phyloP scores from a whole-genome alignment of 768 basidiomycete species.

The Lactifluus subvellereus region DNA sequence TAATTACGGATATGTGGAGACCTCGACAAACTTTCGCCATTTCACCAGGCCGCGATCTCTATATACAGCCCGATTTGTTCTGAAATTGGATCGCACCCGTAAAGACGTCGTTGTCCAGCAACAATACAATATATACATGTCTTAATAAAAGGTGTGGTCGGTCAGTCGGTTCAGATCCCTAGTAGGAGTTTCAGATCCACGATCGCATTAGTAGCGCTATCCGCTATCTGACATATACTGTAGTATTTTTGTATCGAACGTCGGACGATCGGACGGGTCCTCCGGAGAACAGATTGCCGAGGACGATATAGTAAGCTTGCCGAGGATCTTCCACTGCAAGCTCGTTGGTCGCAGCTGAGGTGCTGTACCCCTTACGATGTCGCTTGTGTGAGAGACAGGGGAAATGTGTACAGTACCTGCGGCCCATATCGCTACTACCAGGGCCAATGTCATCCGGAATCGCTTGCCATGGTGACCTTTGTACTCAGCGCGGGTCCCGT shows the following conservation, averaged over 20 bases:
- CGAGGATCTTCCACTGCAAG: background rate
- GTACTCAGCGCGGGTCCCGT: slow-evolving; percentile 2
- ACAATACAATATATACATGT: background rate
- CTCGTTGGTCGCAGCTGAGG: background rate
- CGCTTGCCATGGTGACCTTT: slow-evolving; percentile 2
- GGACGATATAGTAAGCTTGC: background rate
- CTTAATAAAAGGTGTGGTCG: background rate
- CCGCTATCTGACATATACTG: background rate
- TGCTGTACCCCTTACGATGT: background rate
- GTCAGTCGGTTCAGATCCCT: background rate
- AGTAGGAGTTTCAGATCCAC: background rate
- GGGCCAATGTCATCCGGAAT: background rate
- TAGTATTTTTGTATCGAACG: background rate
- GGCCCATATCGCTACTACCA: background rate
- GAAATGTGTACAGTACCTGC: no score
- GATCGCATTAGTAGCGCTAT: background rate
- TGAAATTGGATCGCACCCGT: background rate
- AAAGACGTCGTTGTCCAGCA: background rate
- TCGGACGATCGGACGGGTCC: slow-evolving; percentile 1
- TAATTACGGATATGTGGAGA: background rate
- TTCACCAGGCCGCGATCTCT: background rate
- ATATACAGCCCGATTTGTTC: background rate
- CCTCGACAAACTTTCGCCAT: background rate
- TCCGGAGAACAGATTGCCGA: background rate
- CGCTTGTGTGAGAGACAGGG: background rate